These are phyloP conservation scores for Crithidia sp. DNA, from an alignment of 208 protist genomes.

Conservation along the genomic window DNA sequence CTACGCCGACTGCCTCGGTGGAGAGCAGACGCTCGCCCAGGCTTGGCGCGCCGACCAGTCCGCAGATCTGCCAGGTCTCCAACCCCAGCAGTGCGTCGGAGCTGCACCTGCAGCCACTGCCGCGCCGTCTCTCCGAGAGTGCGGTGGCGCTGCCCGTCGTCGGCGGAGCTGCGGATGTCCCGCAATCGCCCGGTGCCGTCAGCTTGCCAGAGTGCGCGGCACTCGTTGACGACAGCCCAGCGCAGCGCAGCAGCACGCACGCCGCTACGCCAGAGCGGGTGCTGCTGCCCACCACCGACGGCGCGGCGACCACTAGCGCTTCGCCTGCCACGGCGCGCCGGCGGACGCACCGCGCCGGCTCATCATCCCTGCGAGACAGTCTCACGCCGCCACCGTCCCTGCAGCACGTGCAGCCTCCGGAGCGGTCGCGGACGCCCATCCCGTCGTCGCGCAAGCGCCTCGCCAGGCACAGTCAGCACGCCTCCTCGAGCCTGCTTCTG, in stretches of 20 bases:
- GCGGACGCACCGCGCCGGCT: slow-evolving; percentile 20
- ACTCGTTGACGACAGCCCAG: background rate
- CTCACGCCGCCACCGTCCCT: slow-evolving; percentile 6
- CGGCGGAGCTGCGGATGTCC: background rate
- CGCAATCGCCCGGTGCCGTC: background rate
- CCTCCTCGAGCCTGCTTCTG: slow-evolving; percentile 2
- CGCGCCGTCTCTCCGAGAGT: slow-evolving; percentile 13
- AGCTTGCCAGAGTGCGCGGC: slow-evolving; percentile 5
- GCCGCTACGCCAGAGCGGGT: slow-evolving; percentile 19
- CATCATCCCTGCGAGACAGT: slow-evolving; percentile 21
- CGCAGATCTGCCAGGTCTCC: background rate
- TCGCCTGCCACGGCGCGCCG: slow-evolving; percentile 15
- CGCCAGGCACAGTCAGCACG: slow-evolving; percentile 3
- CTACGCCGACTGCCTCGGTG: background rate
- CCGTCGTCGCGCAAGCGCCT: background rate
- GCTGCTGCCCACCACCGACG: background rate
- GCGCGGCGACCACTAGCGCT: background rate
- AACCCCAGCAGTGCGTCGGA: slow-evolving; percentile 1
- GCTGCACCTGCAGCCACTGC: slow-evolving; percentile 2
- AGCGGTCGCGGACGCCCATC: slow-evolving; percentile 11
- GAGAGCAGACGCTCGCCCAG: slow-evolving; percentile 4
- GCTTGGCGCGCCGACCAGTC: background rate
- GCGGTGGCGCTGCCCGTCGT: background rate
- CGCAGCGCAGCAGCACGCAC: background rate
- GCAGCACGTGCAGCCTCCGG: background rate